phyloP scores from a whole-genome alignment of 345 rosid genomes.

The Gossypium ekmanianum region DNA sequence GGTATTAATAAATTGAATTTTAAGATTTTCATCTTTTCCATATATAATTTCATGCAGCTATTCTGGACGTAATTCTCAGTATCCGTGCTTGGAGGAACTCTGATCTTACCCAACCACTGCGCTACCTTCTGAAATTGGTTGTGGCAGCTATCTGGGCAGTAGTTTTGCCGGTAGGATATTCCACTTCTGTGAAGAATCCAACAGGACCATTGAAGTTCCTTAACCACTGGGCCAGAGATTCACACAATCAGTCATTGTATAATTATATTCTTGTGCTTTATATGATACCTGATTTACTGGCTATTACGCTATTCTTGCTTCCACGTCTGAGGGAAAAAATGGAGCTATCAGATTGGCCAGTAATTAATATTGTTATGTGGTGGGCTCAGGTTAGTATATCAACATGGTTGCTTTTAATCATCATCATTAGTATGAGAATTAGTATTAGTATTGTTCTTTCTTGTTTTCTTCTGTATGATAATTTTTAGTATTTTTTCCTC shows the following conservation, averaged over 20 bases:
- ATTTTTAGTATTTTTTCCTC: background rate
- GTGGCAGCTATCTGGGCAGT: constrained; percentile 82
- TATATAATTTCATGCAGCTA: constrained; percentile 39
- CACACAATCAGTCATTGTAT: constrained; percentile 59
- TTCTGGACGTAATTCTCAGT: constrained; percentile 75
- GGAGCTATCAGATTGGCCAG: constrained; percentile 77
- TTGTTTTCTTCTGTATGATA: background rate
- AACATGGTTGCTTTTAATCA: background rate
- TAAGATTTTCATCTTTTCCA: background rate
- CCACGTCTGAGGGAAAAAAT: constrained; percentile 68
- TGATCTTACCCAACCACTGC: constrained; percentile 60
- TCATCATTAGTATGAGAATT: too few species aligned
- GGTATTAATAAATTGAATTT: background rate
- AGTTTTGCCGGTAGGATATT: constrained; percentile 68
- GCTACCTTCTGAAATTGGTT: constrained; percentile 66
- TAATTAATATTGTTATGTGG: constrained; percentile 81
- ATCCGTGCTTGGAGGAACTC: constrained; percentile 79
- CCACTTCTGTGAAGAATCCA: constrained; percentile 62
- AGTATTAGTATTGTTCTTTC: background rate
- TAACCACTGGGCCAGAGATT: constrained; percentile 53
- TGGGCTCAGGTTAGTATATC: constrained; percentile 84
- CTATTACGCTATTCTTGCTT: constrained; percentile 62
- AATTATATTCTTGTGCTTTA: constrained; percentile 67
- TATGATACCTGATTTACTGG: constrained; percentile 67
- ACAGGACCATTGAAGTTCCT: constrained; percentile 63